Evolutionary conservation across 768 basidiomycete genomes (phyloP).

Genomic region (Mycena indigotica): DNA sequence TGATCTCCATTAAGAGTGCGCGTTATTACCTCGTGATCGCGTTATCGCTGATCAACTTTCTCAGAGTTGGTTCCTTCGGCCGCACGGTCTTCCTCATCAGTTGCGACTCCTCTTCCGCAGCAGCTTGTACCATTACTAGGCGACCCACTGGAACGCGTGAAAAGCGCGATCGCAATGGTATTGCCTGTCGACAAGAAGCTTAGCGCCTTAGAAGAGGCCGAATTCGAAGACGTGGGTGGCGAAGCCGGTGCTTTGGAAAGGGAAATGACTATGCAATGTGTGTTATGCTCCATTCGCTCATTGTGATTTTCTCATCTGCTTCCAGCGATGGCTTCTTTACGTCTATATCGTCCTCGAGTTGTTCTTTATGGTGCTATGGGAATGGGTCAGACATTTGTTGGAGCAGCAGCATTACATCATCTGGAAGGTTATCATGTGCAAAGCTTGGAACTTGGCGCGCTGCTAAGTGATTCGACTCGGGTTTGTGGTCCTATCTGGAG

Average conservation of each 20-base stretch:
- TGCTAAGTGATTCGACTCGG: slow-evolving; percentile 87
- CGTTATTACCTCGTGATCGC: slow-evolving; percentile 17
- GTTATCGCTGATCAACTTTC: slow-evolving; percentile 7
- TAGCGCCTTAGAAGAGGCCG: slow-evolving; percentile 90
- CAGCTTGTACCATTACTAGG: slow-evolving; percentile 83
- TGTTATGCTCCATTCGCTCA: slow-evolving; percentile 26
- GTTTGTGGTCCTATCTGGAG: slow-evolving; percentile 55
- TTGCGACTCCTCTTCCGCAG: slow-evolving; percentile 79
- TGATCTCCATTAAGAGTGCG: slow-evolving; percentile 95
- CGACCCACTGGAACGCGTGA: slow-evolving; percentile 69
- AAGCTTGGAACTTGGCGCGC: slow-evolving; percentile 84
- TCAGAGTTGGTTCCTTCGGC: slow-evolving; percentile 93
- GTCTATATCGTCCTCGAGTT: slow-evolving; percentile 88
- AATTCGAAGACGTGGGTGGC: slow-evolving; percentile 77
- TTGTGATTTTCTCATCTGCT: slow-evolving; percentile 7
- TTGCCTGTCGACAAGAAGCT: slow-evolving; percentile 81
- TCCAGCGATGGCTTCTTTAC: slow-evolving; percentile 86
- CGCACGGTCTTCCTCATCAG: slow-evolving; percentile 84
- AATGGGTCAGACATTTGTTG: slow-evolving; percentile 91
- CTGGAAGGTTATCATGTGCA: slow-evolving; percentile 96
- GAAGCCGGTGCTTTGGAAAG: slow-evolving; percentile 86
- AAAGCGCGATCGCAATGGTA: slow-evolving; percentile 67
- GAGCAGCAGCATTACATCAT: slow-evolving; percentile 88
- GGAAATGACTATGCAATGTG: slow-evolving; percentile 87
- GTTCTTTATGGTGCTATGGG: slow-evolving; percentile 79